A percentile compares a stretch with the other conserved stretches of the same genome.
These are phyloP conservation scores for Colletotrichum liriopes DNA, from an alignment of 2,329 filamentous ascomycete species.

Conservation along the genomic window DNA sequence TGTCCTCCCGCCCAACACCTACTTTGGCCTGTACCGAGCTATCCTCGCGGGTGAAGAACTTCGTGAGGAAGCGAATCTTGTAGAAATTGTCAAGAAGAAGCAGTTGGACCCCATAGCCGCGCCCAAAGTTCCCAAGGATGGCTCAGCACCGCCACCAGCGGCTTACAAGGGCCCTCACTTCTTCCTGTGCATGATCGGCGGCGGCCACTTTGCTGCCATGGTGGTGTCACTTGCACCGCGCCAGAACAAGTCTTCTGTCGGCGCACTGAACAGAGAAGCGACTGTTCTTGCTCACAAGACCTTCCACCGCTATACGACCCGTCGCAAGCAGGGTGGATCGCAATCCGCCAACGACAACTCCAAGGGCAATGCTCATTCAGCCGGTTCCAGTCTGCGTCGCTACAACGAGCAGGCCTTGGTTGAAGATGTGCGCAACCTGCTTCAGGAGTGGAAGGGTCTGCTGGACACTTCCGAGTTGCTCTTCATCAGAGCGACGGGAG, in stretches of 20 bases:
- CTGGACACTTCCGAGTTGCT: conserved; percentile 88
- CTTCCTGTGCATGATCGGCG: conserved; percentile 98
- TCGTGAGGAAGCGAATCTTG: conserved; percentile 72
- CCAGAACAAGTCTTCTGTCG: conserved; percentile 77
- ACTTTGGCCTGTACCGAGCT: conserved; percentile 88
- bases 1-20: conserved; percentile 81
- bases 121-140: conserved; percentile 71
- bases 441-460: conserved; percentile 87
- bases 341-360: conserved; percentile 95
- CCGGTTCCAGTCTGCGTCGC: conserved; percentile 88
- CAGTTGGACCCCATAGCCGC: conserved; percentile 78
- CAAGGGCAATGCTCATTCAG: conserved; percentile 95
- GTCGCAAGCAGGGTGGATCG: conserved; percentile 94
- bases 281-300: conserved; percentile 96
- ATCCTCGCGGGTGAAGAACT: conserved; percentile 83
- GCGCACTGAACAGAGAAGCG: conserved; percentile 86
- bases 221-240: conserved; percentile 90
- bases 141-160: conserved; percentile 62
- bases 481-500: conserved; percentile 91
- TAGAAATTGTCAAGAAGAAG: conserved; percentile 81
- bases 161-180: conserved; percentile 84
- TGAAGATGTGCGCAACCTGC: conserved; percentile 86
- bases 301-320: conserved; percentile 96
- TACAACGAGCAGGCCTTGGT: conserved; percentile 95
- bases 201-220: conserved; percentile 98